Percentiles rank a stretch among this genome's conserved stretches.
Evolutionary conservation across 1,139 yeast genomes (phyloP).

Genomic region (Pichia sp.): DNA sequence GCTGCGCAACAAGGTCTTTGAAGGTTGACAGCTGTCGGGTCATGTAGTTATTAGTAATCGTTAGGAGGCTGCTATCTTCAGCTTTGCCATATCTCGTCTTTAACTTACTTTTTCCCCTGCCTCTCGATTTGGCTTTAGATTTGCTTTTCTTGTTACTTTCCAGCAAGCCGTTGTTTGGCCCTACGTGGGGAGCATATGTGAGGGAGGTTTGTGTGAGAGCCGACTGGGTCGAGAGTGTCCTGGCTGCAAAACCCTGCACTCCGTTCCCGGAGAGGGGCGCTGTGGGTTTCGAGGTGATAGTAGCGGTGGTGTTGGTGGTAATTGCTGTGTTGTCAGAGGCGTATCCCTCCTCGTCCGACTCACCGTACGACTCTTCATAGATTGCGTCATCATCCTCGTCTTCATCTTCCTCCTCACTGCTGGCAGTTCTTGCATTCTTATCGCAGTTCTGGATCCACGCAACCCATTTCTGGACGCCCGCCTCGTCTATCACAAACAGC

Average conservation of each 20-base stretch:
- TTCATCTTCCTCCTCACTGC: background rate
- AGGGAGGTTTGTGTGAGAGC: background rate
- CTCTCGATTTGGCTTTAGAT: background rate
- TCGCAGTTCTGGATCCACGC: slow-evolving; percentile 14
- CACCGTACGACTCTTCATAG: slow-evolving; percentile 12
- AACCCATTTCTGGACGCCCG: slow-evolving; percentile 16
- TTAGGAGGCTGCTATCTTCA: background rate
- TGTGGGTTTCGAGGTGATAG: background rate
- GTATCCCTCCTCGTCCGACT: slow-evolving; percentile 2
- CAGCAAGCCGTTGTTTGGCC: background rate
- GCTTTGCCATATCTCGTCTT: background rate
- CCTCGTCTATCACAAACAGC: slow-evolving; percentile 22
- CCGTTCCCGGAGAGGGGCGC: background rate
- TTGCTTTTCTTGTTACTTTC: background rate
- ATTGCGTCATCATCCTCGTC: slow-evolving; percentile 5
- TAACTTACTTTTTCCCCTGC: background rate
- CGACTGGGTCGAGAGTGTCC: background rate
- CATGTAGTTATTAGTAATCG: background rate
- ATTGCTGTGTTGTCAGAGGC: slow-evolving; percentile 1
- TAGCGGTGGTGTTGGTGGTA: background rate
- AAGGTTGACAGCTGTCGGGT: background rate
- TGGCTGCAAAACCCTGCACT: background rate
- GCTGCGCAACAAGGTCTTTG: background rate
- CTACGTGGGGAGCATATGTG: background rate
- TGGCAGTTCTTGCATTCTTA: background rate